phyloP scores from a whole-genome alignment of 2,329 filamentous ascomycete species.

The Pseudogymnoascus sp. region DNA sequence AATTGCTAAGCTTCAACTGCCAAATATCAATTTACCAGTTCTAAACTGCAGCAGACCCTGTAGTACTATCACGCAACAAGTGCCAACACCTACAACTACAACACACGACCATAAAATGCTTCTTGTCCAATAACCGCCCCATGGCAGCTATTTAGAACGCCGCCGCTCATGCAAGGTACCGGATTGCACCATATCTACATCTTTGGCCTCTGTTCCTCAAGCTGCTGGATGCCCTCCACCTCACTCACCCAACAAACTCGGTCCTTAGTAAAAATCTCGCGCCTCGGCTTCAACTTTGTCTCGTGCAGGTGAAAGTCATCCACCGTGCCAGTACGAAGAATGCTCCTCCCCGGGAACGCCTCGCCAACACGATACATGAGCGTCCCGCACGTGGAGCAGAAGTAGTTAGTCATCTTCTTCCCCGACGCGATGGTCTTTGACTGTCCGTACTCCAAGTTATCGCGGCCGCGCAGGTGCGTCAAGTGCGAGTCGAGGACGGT shows the following conservation, averaged over 20 bases:
- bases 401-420: slow-evolving; percentile 52
- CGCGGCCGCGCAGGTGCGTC: slow-evolving; percentile 43
- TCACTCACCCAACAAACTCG: slow-evolving; percentile 42
- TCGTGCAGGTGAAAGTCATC: slow-evolving; percentile 54
- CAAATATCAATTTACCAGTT: background rate
- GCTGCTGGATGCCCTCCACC: slow-evolving; percentile 31
- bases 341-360: slow-evolving; percentile 37
- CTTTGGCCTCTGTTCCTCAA: slow-evolving; percentile 13
- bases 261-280: slow-evolving; percentile 47
- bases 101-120: background rate
- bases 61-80: background rate
- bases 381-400: slow-evolving; percentile 52
- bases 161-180: background rate
- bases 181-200: background rate
- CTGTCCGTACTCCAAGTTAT: slow-evolving; percentile 44
- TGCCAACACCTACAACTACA: background rate
- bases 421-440: slow-evolving; percentile 39
- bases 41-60: background rate
- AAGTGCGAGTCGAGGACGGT: slow-evolving; percentile 39
- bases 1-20: background rate
- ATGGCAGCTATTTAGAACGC: background rate
- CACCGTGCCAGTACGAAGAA: slow-evolving; percentile 52
- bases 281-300: slow-evolving; percentile 45
- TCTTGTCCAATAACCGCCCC: background rate
- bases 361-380: slow-evolving; percentile 50